Evolutionary conservation across 225 moss, liverwort and hornwort genomes (phyloP), one percentile per base, ranked within the genome.

Genomic region (Polytrichum commune): DNA sequence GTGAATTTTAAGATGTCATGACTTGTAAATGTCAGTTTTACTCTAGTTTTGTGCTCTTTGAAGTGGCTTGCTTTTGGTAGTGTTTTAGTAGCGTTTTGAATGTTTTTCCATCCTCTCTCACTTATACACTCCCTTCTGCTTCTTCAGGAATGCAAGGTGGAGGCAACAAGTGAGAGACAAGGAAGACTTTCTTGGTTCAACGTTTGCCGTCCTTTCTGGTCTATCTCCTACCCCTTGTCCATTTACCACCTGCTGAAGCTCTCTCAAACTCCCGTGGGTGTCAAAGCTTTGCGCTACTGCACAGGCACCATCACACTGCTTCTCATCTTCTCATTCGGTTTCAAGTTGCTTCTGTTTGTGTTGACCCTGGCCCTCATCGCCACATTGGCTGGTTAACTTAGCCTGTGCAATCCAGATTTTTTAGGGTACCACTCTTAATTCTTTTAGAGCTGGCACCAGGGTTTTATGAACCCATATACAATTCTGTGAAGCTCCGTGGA

Each of bases 101-200:
- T 5, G 57, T 58, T 58, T 53, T 33, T 46, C 25, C 32, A 35
- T 24, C 20, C 30, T 32, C 32, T 66, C 27, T 26, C 62, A 23
- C 62, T 53, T 9, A 33, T n/a, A 33, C 29, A 26, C 30, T 22
- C 46, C 26, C 29, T 72, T 38, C 35, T 72, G 29, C 72, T 80
- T 76, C 80, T 80, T 64, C 72, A 80, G 80, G 80, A 65, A 53
- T 72, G 72, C 72, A 80, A 68, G 67, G 72, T 71, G 80, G 80
- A 80, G 76, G 68, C 68, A 58, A 75, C 80, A 68, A 80, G 72
- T 72, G 80, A 76, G 29, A 73, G 72, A 73, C 75, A 67, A 54
- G 66, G 62, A 66, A 74, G 74, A 55, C 58, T 69, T 60, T 56
- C 75, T 75, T 63, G 53, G 10, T 60, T 61, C 30, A 66, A 66